Conservation (phyloP, 192 early-diverging fungal genomes). For the Coemansia sp. region DNA sequence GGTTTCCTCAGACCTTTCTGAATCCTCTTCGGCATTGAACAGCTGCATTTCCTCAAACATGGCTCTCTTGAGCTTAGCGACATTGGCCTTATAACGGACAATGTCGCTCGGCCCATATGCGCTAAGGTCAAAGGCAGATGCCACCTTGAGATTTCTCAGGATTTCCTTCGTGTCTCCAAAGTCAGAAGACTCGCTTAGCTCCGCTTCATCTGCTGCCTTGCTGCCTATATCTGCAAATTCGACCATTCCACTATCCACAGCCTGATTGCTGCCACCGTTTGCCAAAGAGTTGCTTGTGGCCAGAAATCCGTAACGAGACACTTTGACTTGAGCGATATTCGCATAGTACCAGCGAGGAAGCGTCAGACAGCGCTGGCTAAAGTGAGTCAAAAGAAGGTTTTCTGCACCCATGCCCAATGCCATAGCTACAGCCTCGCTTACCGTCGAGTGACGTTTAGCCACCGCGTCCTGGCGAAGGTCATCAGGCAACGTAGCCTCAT, state of each 20-base stretch:
- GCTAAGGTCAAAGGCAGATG: constrained; percentile 38
- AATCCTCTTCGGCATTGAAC: constrained; percentile 33
- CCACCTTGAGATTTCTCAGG: constrained; percentile 22
- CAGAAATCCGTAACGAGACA: constrained; percentile 29
- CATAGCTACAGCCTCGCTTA: constrained; percentile 81
- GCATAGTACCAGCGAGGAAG: constrained; percentile 29
- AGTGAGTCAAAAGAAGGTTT: constrained; percentile 87
- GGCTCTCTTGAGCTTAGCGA: constrained; percentile 9
- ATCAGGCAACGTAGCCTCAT: constrained; percentile 90
- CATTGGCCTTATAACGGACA: constrained; percentile 13
- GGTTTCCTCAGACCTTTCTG: not conserved
- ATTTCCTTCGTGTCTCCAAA: constrained; percentile 6
- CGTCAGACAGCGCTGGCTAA: constrained; percentile 83
- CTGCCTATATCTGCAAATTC: constrained; percentile 7
- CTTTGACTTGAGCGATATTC: constrained; percentile 9
- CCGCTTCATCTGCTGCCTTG: constrained; percentile 18
- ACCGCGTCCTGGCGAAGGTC: constrained; percentile 67
- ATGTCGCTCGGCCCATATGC: constrained; percentile 30
- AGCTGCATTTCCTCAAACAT: constrained; percentile 28
- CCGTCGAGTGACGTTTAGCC: constrained; percentile 81
- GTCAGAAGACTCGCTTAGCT: constrained; percentile 7
- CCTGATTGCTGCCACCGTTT: not conserved
- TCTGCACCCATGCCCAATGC: constrained; percentile 79
- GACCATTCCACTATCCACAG: not conserved
- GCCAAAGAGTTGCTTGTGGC: constrained; percentile 9